Percentiles rank a stretch among this genome's conserved stretches.
These are phyloP conservation scores for Thuja plicata DNA, from an alignment of 83 land plant genomes.

Conservation along the genomic window DNA sequence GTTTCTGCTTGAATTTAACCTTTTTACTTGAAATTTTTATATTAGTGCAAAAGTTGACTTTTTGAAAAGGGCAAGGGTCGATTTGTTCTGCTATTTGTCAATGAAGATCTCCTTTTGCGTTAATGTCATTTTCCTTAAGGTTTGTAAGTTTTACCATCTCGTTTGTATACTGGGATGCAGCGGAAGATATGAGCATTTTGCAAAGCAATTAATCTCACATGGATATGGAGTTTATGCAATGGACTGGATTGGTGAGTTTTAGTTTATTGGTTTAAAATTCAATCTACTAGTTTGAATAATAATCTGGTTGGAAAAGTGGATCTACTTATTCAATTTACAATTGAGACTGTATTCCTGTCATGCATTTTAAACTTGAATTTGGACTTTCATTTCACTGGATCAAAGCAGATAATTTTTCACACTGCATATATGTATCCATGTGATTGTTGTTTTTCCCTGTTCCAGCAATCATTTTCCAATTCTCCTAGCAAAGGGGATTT, in stretches of 20 bases:
- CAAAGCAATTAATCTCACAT: constrained; percentile 67
- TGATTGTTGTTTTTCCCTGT: constrained; percentile 14
- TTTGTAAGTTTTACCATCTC: not conserved
- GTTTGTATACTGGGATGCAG: constrained; percentile 38
- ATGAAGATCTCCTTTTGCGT: not conserved
- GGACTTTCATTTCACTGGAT: constrained; percentile 4
- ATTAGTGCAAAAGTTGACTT: not conserved
- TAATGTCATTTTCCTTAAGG: not conserved
- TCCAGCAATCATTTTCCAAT: constrained; percentile 10
- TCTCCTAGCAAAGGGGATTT: constrained; percentile 13
- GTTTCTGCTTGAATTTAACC: not conserved
- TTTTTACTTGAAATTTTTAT: not conserved
- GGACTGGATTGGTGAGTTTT: constrained; percentile 94
- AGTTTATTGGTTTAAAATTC: not conserved
- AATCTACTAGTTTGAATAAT: not conserved
- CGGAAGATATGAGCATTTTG: constrained; percentile 94
- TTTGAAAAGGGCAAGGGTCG: not conserved
- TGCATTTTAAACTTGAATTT: not conserved
- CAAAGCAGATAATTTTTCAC: not conserved
- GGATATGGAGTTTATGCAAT: constrained; percentile 94
- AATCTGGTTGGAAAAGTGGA: not conserved
- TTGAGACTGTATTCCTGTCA: not conserved
- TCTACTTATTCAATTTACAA: not conserved
- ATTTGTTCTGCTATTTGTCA: not conserved
- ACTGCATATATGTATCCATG: constrained; percentile 3